Percentiles rank a stretch among this genome's conserved stretches.
phyloP scores from a whole-genome alignment of 1,284 basidiomycete species.

The Leucoagaricus sp. region DNA sequence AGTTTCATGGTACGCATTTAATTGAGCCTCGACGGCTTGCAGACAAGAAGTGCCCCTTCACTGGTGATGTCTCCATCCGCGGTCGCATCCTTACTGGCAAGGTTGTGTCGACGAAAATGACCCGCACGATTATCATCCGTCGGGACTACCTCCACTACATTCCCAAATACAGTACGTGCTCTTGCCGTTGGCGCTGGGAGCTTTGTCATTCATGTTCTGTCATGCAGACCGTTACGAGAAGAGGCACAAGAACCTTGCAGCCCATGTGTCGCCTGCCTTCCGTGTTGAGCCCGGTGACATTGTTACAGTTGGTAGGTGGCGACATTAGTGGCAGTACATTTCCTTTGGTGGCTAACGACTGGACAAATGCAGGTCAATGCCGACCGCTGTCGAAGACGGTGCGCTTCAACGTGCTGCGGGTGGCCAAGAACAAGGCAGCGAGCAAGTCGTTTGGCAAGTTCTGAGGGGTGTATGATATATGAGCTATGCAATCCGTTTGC shows the following conservation, averaged over 20 bases:
- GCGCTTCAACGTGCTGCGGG: constrained; percentile 96
- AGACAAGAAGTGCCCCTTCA: constrained; percentile 99
- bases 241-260: constrained; percentile 98
- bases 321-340: not conserved
- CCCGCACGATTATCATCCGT: constrained; percentile 97
- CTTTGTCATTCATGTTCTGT: constrained; percentile 9
- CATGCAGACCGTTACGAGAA: constrained; percentile 89
- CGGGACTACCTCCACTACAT: constrained; percentile 99
- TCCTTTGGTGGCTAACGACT: constrained; percentile 8
- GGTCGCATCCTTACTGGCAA: constrained; percentile 98
- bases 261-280: constrained; percentile 98
- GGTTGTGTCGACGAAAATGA: constrained; percentile 99
- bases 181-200: not conserved
- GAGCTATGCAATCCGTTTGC: constrained; percentile 16
- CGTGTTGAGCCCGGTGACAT: constrained; percentile 92
- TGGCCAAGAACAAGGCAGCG: constrained; percentile 86
- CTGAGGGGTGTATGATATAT: constrained; percentile 40
- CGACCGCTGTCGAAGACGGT: constrained; percentile 99
- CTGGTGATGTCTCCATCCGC: constrained; percentile 95
- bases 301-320: constrained; percentile 89
- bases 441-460: constrained; percentile 95
- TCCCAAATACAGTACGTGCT: constrained; percentile 90
- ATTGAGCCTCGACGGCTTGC: constrained; percentile 17
- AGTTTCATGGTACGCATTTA: constrained; percentile 5
- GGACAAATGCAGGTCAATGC: constrained; percentile 79